Base-by-base conservation (phyloP, 2,329 filamentous ascomycete species). In the Aspergillus quadrilineatus region DNA sequence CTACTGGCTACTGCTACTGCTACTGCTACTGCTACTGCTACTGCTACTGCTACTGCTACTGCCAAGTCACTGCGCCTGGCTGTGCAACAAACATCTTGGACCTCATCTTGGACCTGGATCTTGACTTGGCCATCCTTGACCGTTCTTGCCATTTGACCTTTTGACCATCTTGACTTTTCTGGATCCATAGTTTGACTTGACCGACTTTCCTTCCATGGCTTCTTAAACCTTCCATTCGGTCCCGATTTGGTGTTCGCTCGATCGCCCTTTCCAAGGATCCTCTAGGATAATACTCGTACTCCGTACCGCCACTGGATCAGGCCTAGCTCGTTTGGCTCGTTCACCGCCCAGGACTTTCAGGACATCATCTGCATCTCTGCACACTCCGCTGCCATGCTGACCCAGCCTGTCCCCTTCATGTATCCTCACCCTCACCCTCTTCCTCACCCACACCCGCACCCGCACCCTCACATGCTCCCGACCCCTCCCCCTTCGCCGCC, bases 401-500 rank as follows among this genome's bases (percentile, higher is more conserved):
- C 57, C 52, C 62, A 59, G 34, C 44, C 44, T 55, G 57, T 48
- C 48, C 53, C 60, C 17, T 63, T 55, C 66, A 77, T 77, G 73
- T 76, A 74, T 67, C 75, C 34, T 37, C 34, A 37, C 7, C 34
- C 34, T 37, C 34, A 37, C 3, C 34, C 34, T 37, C 34, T 17
- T 14, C 39, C 75, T 50, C 69, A 68, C 62, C 75, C 77, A 69
- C 69, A 68, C 62, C 75, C 77, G 70, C 69, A 79, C 34, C 75
- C 76, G 39, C 22, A 42, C 17, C 39, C 75, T 50, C 69, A 68
- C 62, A 75, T 77, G 70, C 69, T 79, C 34, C 75, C 76, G 39
- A 79, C 77, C 50, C 77, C 78, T 54, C 77, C 76, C 37, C 68
- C 75, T 32, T 78, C 78, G 37, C 73, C 77, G 28, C 73, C 77